Evolutionary conservation across 352 stramenopile species (phyloP).

Genomic region (Aphanomyces cochlioides): DNA sequence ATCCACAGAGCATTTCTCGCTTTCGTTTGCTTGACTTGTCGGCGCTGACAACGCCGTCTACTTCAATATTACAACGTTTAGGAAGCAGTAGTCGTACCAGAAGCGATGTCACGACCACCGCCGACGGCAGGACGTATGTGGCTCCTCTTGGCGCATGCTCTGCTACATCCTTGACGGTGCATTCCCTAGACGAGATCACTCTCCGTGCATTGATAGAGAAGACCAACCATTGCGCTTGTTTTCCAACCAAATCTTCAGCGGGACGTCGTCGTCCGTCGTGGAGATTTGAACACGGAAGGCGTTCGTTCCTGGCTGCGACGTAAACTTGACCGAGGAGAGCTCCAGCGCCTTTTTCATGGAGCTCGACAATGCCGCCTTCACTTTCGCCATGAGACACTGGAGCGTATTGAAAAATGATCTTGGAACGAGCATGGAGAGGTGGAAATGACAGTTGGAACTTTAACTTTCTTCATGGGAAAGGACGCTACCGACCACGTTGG

Average conservation of each 20-base stretch:
- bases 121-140: not conserved
- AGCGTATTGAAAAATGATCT: no score
- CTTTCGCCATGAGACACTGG: not conserved
- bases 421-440: no score
- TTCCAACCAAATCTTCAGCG: not conserved
- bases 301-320: not conserved
- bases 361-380: not conserved
- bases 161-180: not conserved
- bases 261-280: not conserved
- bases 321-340: not conserved
- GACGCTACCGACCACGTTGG: no score
- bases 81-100: not conserved
- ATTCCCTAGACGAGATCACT: not conserved
- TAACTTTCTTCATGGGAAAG: no score
- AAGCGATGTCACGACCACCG: not conserved
- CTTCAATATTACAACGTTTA: not conserved
- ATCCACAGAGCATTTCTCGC: not conserved
- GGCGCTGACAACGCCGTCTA: not conserved
- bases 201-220: not conserved
- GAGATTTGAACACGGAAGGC: not conserved
- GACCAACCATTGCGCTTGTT: constrained; percentile 3
- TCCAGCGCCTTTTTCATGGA: not conserved
- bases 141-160: not conserved
- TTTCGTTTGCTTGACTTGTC: not conserved
- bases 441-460: no score